Evolutionary conservation across 164 flowering plant species (phyloP), one percentile per base, ranked within the genome.

Genomic region (Magnolia officinalis): DNA sequence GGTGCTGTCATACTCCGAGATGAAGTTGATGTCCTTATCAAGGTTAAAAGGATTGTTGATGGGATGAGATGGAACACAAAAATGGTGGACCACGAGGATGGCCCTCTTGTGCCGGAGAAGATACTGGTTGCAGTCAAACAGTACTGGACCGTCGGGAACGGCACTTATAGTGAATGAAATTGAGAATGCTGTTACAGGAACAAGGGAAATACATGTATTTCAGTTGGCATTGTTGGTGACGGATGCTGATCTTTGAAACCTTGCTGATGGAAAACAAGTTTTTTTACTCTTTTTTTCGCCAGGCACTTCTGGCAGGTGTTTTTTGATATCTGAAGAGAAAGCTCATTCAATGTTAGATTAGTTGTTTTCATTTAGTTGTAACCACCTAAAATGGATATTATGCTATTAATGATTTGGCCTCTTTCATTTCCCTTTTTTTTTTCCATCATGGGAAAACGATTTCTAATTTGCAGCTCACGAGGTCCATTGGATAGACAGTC

Each of bases 11-110:
- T 94, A 78, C 77, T 94, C 83, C 91, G 98, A 0, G 98, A 94
- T 63, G 91, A 92, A 75, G 93, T 91, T 8, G 94, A 92, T 78
- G 87, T 80, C 72, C 73, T 94, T 24, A 83, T 88, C 49, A 90
- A 88, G 86, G 92, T 94, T 76, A 87, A 86, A 87, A 89, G 82
- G 80, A 82, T 89, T 13, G 85, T 78, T 0, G 83, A 77, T 72
- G 96, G 94, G 10, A 91, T 92, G 94, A 90, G 93, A 69, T 94
- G 97, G 97, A 86, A 86, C 67, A 78, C 88, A 0, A 94, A 89
- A 82, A 80, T 94, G 91, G 87, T 90, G 73, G 98, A 94, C 85
- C 97, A 92, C 52, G 97, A 91, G 74, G 98, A 92, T 77, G 98
- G 97, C 31, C 98, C 96, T 64, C 85, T 94, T 37, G 89, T 92